phyloP scores from a whole-genome alignment of 129 eudicot species.

The Silybum marianum region DNA sequence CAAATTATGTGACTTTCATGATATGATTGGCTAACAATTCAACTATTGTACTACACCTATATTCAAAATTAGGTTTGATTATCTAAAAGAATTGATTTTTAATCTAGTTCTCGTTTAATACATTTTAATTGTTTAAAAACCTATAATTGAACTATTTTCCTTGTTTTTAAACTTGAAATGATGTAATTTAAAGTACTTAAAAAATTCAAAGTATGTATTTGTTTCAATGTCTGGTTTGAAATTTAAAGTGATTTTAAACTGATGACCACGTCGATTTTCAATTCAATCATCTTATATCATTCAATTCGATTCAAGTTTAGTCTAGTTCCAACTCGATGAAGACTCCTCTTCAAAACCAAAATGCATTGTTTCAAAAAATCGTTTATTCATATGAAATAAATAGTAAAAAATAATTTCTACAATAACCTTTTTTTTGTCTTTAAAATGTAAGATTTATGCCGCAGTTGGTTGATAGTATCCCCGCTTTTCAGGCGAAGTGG shows the following conservation, averaged over 20 bases:
- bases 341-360: too few relatives aligned
- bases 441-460: too few relatives aligned
- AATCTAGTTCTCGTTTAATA: neutral
- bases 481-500: too few relatives aligned
- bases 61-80: neutral
- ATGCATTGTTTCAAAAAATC: too few relatives aligned
- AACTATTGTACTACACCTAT: neutral
- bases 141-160: neutral
- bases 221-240: neutral
- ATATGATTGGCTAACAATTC: neutral
- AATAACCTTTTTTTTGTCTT: too few relatives aligned
- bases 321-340: neutral
- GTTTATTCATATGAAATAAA: too few relatives aligned
- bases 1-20: neutral
- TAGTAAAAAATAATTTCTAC: too few relatives aligned
- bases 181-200: too few relatives aligned
- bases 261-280: neutral
- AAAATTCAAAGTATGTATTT: too few relatives aligned
- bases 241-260: neutral
- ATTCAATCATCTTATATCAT: neutral
- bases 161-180: neutral
- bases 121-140: too few relatives aligned
- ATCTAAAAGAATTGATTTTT: too few relatives aligned
- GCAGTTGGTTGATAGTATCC: too few relatives aligned
- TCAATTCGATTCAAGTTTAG: neutral